Percentiles rank a stretch among this genome's conserved stretches.
These are phyloP conservation scores for Claviceps maximensis DNA, from an alignment of 2,329 filamentous ascomycete genomes.

Conservation along the genomic window DNA sequence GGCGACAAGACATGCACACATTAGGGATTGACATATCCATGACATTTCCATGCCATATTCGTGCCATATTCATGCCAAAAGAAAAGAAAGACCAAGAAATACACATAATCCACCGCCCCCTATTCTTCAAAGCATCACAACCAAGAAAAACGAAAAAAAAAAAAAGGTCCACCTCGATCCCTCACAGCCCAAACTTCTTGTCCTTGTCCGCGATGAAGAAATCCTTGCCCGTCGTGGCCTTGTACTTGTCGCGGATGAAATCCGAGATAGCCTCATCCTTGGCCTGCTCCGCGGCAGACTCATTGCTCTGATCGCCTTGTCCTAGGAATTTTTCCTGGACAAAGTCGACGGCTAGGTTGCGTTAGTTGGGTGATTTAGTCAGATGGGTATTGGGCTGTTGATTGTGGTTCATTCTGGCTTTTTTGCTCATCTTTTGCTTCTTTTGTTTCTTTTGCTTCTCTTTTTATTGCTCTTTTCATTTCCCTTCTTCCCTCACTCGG, in stretches of 20 bases:
- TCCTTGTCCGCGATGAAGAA: slow-evolving; percentile 60
- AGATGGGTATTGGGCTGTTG: not conserved
- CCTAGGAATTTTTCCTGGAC: slow-evolving; percentile 65
- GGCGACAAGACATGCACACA: too few relatives aligned
- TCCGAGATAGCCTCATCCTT: slow-evolving; percentile 72
- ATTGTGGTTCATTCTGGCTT: not conserved
- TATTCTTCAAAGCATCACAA: too few relatives aligned
- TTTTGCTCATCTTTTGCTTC: not conserved
- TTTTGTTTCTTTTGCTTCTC: not conserved
- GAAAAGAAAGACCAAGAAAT: too few relatives aligned
- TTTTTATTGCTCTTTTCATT: too few relatives aligned
- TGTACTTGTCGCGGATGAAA: slow-evolving; percentile 59
- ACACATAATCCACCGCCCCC: too few relatives aligned
- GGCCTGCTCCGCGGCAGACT: slow-evolving; percentile 62
- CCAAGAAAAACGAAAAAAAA: too few relatives aligned
- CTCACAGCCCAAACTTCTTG: slow-evolving; percentile 17
- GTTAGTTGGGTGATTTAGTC: not conserved
- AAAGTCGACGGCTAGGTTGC: slow-evolving; percentile 52
- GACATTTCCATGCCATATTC: too few relatives aligned
- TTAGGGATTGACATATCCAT: too few relatives aligned
- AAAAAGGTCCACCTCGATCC: too few relatives aligned
- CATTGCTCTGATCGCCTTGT: slow-evolving; percentile 58
- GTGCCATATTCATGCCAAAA: too few relatives aligned
- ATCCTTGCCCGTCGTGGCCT: slow-evolving; percentile 52
- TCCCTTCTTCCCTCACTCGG: not conserved